phyloP scores from a whole-genome alignment of 1,284 basidiomycete species.

The Stygiomarasmius scandens region DNA sequence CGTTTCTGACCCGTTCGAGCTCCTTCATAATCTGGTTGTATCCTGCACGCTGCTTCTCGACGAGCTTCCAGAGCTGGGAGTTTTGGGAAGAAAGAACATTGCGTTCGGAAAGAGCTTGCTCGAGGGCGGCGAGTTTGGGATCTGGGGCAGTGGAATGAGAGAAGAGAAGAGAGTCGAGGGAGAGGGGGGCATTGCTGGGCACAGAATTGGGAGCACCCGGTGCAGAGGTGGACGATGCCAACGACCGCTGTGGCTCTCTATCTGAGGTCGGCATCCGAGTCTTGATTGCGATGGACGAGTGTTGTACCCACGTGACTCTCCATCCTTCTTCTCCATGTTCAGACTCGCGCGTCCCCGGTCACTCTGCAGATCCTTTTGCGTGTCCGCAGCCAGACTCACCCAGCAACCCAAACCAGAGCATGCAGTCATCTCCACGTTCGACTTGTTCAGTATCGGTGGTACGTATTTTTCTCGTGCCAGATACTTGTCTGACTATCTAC shows the following conservation, averaged over 20 bases:
- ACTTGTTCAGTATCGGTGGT: slow-evolving; percentile 88
- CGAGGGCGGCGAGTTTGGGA: slow-evolving; percentile 69
- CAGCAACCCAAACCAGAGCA: slow-evolving; percentile 52
- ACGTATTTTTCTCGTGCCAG: slow-evolving; percentile 46
- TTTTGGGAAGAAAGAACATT: slow-evolving; percentile 82
- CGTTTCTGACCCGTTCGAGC: slow-evolving; percentile 76
- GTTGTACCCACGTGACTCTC: neutral
- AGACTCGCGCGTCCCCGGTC: neutral
- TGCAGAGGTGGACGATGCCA: slow-evolving; percentile 6
- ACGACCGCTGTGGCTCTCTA: slow-evolving; percentile 8
- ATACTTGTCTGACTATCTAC: slow-evolving; percentile 20
- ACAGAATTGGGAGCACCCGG: slow-evolving; percentile 1
- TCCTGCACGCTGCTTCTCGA: slow-evolving; percentile 81
- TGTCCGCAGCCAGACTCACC: slow-evolving; percentile 21
- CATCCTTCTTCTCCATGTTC: neutral
- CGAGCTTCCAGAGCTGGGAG: slow-evolving; percentile 87
- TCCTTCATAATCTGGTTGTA: slow-evolving; percentile 78
- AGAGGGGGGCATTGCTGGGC: slow-evolving; percentile 28
- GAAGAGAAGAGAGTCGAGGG: slow-evolving; percentile 59
- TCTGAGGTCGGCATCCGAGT: too few relatives aligned
- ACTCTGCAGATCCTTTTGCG: neutral
- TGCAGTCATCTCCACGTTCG: slow-evolving; percentile 92
- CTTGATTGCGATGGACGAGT: too few relatives aligned
- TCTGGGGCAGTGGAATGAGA: slow-evolving; percentile 52
- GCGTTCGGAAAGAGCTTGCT: slow-evolving; percentile 74